Evolutionary conservation across 2,329 filamentous ascomycete genomes (phyloP).

Genomic region (Pyrenophora teres): DNA sequence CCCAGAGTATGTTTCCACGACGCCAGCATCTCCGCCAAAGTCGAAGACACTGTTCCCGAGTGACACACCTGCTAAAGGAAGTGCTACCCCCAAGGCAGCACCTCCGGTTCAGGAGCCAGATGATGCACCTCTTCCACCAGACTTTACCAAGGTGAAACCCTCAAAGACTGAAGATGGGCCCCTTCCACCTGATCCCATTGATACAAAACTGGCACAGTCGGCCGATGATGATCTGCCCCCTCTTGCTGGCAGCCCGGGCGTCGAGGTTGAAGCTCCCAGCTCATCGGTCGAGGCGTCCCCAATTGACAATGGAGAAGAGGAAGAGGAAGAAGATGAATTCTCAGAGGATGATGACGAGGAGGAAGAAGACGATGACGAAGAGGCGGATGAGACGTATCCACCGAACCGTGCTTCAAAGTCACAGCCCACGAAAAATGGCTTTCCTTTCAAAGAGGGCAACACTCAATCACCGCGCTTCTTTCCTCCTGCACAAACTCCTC

Average conservation of each 20-base stretch:
- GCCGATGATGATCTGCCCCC: conserved; percentile 50
- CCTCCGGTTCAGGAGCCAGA: conserved; percentile 40
- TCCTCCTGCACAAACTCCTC: conserved; percentile 42
- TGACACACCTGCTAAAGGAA: conserved; percentile 22
- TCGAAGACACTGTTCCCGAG: conserved; percentile 28
- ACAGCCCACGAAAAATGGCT: conserved; percentile 18
- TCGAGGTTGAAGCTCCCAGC: conserved; percentile 48
- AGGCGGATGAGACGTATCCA: conserved; percentile 48
- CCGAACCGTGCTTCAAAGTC: conserved; percentile 24
- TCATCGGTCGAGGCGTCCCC: conserved; percentile 42
- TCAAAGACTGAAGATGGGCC: conserved; percentile 38
- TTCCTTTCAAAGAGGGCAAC: conserved; percentile 28
- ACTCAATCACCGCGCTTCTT: conserved; percentile 31
- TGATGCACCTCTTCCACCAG: conserved; percentile 47
- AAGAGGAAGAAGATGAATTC: conserved; percentile 30
- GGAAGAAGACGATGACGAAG: conserved; percentile 46
- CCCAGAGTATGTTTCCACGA: conserved; percentile 45
- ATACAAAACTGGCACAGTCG: conserved; percentile 34
- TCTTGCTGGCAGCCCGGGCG: conserved; percentile 54
- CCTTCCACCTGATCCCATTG: conserved; percentile 44
- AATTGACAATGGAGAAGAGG: conserved; percentile 36
- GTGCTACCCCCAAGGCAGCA: conserved; percentile 36
- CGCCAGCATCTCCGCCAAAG: conserved; percentile 41
- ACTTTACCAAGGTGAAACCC: conserved; percentile 39
- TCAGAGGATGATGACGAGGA: conserved; percentile 50